These are phyloP conservation scores for Huntiella omanensis DNA, from an alignment of 2,329 filamentous ascomycete genomes.

Conservation along the genomic window DNA sequence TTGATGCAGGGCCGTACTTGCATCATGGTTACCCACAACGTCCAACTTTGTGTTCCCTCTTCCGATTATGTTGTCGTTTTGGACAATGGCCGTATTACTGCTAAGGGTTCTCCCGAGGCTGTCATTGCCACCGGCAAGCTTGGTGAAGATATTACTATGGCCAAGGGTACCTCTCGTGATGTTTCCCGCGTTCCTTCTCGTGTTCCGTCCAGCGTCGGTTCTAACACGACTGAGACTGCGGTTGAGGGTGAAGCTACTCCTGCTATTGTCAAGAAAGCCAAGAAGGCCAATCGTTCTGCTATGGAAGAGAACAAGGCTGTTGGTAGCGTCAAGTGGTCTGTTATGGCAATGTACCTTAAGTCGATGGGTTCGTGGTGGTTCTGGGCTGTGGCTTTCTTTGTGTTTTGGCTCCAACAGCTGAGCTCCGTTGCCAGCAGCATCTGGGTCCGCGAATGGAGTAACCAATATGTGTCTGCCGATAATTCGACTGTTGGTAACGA, in stretches of 20 bases:
- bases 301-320: conserved; percentile 62
- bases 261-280: conserved; percentile 26
- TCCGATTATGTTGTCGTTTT: conserved; percentile 69
- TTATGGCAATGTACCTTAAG: conserved; percentile 66
- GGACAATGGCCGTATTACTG: conserved; percentile 63
- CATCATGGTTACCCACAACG: conserved; percentile 89
- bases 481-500: conserved; percentile 7
- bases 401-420: conserved; percentile 70
- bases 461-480: conserved; percentile 50
- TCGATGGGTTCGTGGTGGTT: conserved; percentile 97
- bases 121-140: conserved; percentile 77
- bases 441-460: conserved; percentile 92
- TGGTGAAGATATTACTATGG: conserved; percentile 64
- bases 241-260: conserved; percentile 21
- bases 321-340: conserved; percentile 73
- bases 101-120: conserved; percentile 59
- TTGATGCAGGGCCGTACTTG: conserved; percentile 81
- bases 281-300: conserved; percentile 26
- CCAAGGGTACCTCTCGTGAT: conserved; percentile 47
- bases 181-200: conserved; percentile 61
- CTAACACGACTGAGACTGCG: conserved; percentile 37
- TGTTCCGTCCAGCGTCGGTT: conserved; percentile 55
- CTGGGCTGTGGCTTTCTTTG: conserved; percentile 57
- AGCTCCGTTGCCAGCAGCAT: conserved; percentile 75
- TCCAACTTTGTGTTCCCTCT: conserved; percentile 65